Base-by-base conservation (phyloP, 2,329 filamentous ascomycete species). In the Alternaria panax region DNA sequence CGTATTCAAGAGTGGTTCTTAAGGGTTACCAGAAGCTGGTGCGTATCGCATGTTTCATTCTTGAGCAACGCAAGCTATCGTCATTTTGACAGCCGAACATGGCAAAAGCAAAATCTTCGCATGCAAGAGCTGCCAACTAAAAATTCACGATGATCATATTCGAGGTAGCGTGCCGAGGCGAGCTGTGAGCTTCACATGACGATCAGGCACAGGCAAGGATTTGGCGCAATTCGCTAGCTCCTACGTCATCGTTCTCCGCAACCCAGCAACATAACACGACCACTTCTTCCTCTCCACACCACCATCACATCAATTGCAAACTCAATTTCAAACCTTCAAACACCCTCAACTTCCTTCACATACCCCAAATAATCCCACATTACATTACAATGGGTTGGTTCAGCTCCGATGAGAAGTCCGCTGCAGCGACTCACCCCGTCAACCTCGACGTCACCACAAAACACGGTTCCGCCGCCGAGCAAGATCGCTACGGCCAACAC, bases 401-500 rank as follows among this genome's bases (percentile, higher is more conserved):
- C 59, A 69, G 64, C 61, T 64, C 61, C 40, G 64, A 63, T 24
- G 69, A 71, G 46, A 71, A 70, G 66, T 66, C 63, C 50, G 30
- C 48, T 7, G 16, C 46, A 11, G 59, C 62, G 28, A 59, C 62
- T 7, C 55, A 71, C 57, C 69, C 69, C 20, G 53, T 64, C 57
- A 71, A 71, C 57, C 57, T 60, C 32, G 69, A 71, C 59, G 56
- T 71, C 54, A 67, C 67, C 48, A 65, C 64, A 43, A 65, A 67
- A 32, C 59, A 62, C 25, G 72, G 71, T 55, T 74, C 73, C 8
- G 74, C 66, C 16, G 71, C 74, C 12, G 74, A 76, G 61, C 73
- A 75, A 57, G 74, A 75, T 54, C 72, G 71, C 11, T 74, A 73
- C 41, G 70, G 61, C 40, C 51, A 62, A n/a, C 71, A 75, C 54